Base-by-base conservation (phyloP, 2,329 filamentous ascomycete species). In the Aureobasidium pullulans region DNA sequence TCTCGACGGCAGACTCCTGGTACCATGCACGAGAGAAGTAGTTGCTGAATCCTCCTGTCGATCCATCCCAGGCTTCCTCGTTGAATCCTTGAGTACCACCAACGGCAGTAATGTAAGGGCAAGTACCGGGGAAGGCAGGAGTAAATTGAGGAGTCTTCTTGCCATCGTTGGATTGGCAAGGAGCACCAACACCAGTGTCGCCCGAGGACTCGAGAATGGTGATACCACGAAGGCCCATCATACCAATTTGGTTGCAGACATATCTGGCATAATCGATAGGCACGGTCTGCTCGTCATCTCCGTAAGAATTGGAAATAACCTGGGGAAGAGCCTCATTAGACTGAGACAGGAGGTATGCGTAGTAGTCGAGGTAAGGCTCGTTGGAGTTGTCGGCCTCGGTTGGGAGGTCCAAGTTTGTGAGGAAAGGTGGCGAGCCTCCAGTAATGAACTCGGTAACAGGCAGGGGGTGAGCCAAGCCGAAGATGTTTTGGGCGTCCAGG, bases 301-400 rank as follows among this genome's bases (percentile, higher is more conserved):
- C 84, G 67, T 88, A 88, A 0, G 83, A 86, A 11, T 81, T 82
- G 48, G 78, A 81, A 65, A 88, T 78, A 8, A 83, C 80, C 59
- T 83, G 79, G 0, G 86, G 85, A 1, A 88, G 75, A 19, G 82
- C 70, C 0, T 70, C 65, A 57, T 79, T 78, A 1, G 76, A 70
- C n/a, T 85, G 78, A 2, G 72, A 70, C 3, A 84, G 76, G 1
- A 87, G 67, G 70, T 82, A 82, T 52, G 80, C 77, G 6, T 86
- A 75, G 73, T 81, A 86, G 19, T 79, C 79, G 2, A 87, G 74
- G 68, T 86, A 88, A 0, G 85, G 84, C 72, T 89, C 86, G 68
- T 88, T 88, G 2, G 36, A 23, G 31, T 59, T 49, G 16, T 48
- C 37, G 1, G 57, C 62, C n/a, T 23, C 52, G 70, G 69, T 59